Percentiles rank a stretch among this genome's conserved stretches.
These are phyloP conservation scores for Selenicereus undatus DNA, from an alignment of 148 eudicot genomes.

Conservation along the genomic window DNA sequence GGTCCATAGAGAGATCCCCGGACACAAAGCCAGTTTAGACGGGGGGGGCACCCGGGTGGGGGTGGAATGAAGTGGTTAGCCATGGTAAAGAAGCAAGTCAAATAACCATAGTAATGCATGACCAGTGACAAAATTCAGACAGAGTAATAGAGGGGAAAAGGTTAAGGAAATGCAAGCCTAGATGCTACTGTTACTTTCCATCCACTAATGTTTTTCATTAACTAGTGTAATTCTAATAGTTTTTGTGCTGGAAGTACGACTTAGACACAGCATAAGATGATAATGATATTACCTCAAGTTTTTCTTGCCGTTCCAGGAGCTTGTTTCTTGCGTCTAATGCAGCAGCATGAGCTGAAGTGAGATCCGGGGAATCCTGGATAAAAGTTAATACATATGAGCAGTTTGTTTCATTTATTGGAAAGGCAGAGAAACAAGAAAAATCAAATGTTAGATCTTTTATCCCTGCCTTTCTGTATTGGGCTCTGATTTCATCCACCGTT, in stretches of 20 bases:
- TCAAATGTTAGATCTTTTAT: slow-evolving; percentile 24
- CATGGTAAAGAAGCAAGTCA: too few relatives aligned
- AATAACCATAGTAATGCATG: too few relatives aligned
- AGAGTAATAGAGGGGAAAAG: too few relatives aligned
- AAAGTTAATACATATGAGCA: slow-evolving; percentile 23
- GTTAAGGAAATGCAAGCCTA: too few relatives aligned
- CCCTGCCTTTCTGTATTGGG: slow-evolving; percentile 72
- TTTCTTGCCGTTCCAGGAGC: slow-evolving; percentile 90
- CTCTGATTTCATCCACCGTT: slow-evolving; percentile 84
- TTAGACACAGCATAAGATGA: slow-evolving; percentile 1
- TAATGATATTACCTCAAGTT: slow-evolving; percentile 63
- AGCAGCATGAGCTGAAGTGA: slow-evolving; percentile 48
- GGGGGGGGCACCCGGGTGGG: too few relatives aligned
- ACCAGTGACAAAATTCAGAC: too few relatives aligned
- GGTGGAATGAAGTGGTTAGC: too few relatives aligned
- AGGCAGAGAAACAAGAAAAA: neutral
- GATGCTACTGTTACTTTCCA: too few relatives aligned
- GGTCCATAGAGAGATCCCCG: too few relatives aligned
- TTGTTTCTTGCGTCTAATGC: slow-evolving; percentile 81
- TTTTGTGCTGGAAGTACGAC: neutral
- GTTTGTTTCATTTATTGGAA: neutral
- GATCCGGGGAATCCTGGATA: slow-evolving; percentile 68
- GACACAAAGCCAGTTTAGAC: too few relatives aligned
- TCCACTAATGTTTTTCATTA: too few relatives aligned
- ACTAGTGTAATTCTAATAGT: neutral